Percentiles rank a stretch among this genome's conserved stretches.
phyloP scores from a whole-genome alignment of 306 rosid species.

The cucumber (Cucumis sativus) region DNA sequence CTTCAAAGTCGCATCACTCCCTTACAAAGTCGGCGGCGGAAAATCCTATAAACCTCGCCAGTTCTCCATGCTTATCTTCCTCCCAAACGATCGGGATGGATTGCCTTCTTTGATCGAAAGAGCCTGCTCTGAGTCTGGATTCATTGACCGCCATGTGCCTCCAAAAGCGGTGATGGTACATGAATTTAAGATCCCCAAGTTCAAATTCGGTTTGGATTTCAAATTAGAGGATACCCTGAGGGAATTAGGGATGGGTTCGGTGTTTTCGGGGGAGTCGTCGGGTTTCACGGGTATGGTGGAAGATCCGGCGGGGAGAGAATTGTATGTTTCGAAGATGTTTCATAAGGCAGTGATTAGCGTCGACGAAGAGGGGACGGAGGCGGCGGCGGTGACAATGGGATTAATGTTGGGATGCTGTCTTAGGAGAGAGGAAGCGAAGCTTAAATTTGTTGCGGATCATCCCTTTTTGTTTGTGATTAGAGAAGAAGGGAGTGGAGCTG shows the following conservation, averaged over 20 bases:
- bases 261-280: conserved; percentile 4
- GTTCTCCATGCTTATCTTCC: conserved; percentile 16
- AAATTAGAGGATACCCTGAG: background rate
- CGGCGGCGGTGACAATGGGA: background rate
- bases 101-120: conserved; percentile 2
- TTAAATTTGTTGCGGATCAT: conserved; percentile 17
- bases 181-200: conserved; percentile 17
- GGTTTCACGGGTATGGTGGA: conserved; percentile 15
- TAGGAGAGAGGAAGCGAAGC: background rate
- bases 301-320: background rate
- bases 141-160: background rate
- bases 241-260: conserved; percentile 10
- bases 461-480: conserved; percentile 13
- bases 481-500: background rate
- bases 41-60: background rate
- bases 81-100: conserved; percentile 18
- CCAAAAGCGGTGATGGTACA: background rate
- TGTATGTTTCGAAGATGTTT: background rate
- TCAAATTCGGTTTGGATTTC: conserved; percentile 8
- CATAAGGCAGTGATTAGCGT: conserved; percentile 13
- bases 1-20: background rate
- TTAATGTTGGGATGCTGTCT: no score
- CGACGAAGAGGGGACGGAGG: conserved; percentile 18
- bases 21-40: background rate
- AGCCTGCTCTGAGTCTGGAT: background rate